These are phyloP conservation scores for Colletotrichum theobromicola DNA, from an alignment of 2,329 filamentous ascomycete species.

Conservation along the genomic window DNA sequence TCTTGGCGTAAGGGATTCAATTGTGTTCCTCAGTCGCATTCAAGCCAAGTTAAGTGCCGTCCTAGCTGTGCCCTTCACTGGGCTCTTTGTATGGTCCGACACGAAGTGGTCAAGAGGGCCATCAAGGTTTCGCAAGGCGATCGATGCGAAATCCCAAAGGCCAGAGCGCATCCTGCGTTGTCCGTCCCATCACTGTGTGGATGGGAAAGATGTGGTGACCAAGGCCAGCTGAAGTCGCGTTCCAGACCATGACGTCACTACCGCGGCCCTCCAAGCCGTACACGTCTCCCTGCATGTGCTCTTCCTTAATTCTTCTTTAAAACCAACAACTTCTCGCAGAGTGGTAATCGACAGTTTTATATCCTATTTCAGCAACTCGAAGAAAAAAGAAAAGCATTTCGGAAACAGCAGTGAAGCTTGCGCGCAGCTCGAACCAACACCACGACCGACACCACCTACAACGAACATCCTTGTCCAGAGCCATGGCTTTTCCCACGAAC, in stretches of 20 bases:
- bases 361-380: background rate
- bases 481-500: slow-evolving; percentile 21
- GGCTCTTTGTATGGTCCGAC: too few species aligned
- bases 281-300: background rate
- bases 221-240: background rate
- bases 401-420: background rate
- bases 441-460: background rate
- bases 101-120: too few species aligned
- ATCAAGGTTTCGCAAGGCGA: background rate
- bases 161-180: slow-evolving; percentile 10
- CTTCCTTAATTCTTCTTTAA: background rate
- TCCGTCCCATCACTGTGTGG: background rate
- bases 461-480: background rate
- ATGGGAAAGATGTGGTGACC: background rate
- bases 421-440: background rate
- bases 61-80: too few species aligned
- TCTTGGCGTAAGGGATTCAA: too few species aligned
- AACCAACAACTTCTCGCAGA: background rate
- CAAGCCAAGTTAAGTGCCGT: too few species aligned
- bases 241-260: background rate
- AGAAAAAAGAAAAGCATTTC: background rate
- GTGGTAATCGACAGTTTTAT: background rate
- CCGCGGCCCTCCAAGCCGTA: background rate
- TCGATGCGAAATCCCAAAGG: background rate
- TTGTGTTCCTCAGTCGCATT: too few species aligned